These are phyloP conservation scores for Cytospora piceicola DNA, from an alignment of 2,329 filamentous ascomycete genomes.

Conservation along the genomic window DNA sequence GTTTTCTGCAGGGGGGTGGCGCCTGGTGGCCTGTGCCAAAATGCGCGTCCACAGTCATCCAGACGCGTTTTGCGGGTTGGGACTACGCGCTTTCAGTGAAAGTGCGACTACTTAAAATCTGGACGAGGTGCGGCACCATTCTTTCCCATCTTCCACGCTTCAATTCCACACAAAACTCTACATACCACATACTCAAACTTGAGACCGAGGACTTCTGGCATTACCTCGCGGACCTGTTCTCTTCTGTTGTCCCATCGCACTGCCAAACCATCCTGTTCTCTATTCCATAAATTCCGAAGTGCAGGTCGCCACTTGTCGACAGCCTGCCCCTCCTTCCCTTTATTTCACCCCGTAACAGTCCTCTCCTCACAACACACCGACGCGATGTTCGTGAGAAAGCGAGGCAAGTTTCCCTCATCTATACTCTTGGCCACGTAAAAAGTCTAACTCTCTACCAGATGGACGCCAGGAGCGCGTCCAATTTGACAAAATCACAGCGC, in stretches of 20 bases:
- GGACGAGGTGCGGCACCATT: constrained; percentile 8
- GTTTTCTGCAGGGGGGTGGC: constrained; percentile 22
- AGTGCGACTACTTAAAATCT: constrained; percentile 31
- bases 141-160: constrained; percentile 11
- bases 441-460: constrained; percentile 58
- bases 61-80: constrained; percentile 23
- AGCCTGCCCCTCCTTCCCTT: constrained; percentile 18
- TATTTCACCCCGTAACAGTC: constrained; percentile 8
- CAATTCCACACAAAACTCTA: constrained; percentile 5
- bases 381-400: constrained; percentile 67
- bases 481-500: constrained; percentile 99
- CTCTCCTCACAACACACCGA: constrained; percentile 32
- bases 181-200: neutral
- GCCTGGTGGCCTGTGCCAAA: constrained; percentile 16
- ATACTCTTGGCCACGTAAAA: neutral
- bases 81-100: constrained; percentile 26
- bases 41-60: constrained; percentile 23
- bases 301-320: constrained; percentile 19
- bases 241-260: constrained; percentile 5
- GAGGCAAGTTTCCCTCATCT: constrained; percentile 51
- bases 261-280: neutral
- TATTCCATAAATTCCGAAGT: neutral
- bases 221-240: constrained; percentile 1
- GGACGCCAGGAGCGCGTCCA: constrained; percentile 99
- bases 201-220: neutral